phyloP scores from a whole-genome alignment of 2,329 filamentous ascomycete species.

The Aureobasidium sp. region DNA sequence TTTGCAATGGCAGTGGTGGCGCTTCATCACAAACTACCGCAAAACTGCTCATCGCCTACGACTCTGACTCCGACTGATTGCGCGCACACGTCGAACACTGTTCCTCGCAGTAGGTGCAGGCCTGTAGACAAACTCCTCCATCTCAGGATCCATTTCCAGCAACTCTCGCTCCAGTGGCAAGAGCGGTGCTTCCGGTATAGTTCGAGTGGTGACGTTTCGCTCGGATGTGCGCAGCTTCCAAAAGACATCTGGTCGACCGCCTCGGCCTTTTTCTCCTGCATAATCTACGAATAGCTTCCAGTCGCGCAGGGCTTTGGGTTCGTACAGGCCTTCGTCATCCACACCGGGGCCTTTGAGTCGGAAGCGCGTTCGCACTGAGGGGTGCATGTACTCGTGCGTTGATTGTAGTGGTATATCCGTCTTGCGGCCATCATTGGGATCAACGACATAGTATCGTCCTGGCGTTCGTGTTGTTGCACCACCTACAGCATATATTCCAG shows the following conservation, averaged over 20 bases:
- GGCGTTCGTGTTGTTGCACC: slow-evolving; percentile 38
- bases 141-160: slow-evolving; percentile 32
- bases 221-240: slow-evolving; percentile 33
- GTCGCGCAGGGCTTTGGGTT: slow-evolving; percentile 34
- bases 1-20: no score
- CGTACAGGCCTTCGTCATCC: slow-evolving; percentile 37
- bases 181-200: slow-evolving; percentile 37
- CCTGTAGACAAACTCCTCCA: slow-evolving; percentile 31
- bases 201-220: slow-evolving; percentile 29
- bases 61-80: not conserved
- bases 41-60: not conserved
- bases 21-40: no score
- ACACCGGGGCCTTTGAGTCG: slow-evolving; percentile 38
- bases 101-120: slow-evolving; percentile 14
- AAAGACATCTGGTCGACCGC: slow-evolving; percentile 30
- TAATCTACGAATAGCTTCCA: slow-evolving; percentile 42
- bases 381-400: slow-evolving; percentile 45
- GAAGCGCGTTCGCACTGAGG: slow-evolving; percentile 37
- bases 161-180: slow-evolving; percentile 37
- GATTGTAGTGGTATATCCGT: slow-evolving; percentile 37
- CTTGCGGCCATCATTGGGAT: slow-evolving; percentile 34
- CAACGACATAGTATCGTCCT: slow-evolving; percentile 37
- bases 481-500: slow-evolving; percentile 39
- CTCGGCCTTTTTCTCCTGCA: slow-evolving; percentile 25
- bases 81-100: not conserved